Base-by-base conservation (phyloP, 2,329 filamentous ascomycete genomes). In the Paramyrothecium roridum region DNA sequence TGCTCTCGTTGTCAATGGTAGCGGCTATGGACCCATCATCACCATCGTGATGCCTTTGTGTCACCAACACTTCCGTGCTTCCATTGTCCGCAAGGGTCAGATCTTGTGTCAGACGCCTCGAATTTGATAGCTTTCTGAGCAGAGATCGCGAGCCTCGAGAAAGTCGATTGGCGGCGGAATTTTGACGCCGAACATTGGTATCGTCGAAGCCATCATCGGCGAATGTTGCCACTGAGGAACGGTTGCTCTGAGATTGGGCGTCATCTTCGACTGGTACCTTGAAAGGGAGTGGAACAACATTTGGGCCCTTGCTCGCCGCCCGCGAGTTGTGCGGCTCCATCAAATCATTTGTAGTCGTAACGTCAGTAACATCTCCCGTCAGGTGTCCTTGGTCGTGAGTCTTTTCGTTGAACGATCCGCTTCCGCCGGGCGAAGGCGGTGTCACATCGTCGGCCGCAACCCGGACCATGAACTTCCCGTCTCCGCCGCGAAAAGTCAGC, bases 211-310 rank as follows among this genome's bases (percentile, higher is more conserved):
- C 79, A 12, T 79, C 80, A 55, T 88, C 86, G 17, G 87, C 86
- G 63, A 88, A 80, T 0, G 89, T 89, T 3, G 87, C 90, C 20
- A 90, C 77, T 2, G 89, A 90, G 2, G 87, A 91, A 26, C 79
- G 73, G 20, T 81, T 79, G 17, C 78, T 77, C 7, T 81, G 75
- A 2, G 67, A 65, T 13, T 58, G 43, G 22, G 73, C 67, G 4
- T 77, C 72, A 2, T 76, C 72, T 13, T 76, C 72, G 20, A 70
- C 69, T 1, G 85, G 84, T 2, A 89, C 74, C 11, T 68, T 80
- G 69, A 90, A 90, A 0, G 88, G 88, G 2, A 90, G 73, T 17
- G 88, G 85, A 1, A 89, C 73, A 37, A 90, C 75, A 8, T 79
- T 71, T 26, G 80, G 73, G 16, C 75, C 69, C 6, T 71, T 71